phyloP scores from a whole-genome alignment of 2,329 filamentous ascomycete genomes.

The Colletotrichum sp. region DNA sequence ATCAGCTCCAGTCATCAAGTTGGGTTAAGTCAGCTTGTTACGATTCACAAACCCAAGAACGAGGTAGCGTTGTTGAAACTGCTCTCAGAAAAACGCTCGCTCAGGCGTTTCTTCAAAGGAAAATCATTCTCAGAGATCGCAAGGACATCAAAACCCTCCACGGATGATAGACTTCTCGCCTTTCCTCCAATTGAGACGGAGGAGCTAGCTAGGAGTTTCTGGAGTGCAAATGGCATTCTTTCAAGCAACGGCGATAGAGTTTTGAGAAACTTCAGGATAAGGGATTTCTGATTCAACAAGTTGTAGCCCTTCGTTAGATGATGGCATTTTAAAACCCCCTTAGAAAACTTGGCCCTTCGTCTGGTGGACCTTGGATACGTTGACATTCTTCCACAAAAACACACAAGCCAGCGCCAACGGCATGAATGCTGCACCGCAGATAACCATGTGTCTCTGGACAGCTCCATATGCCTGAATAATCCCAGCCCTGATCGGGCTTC shows the following conservation, averaged over 20 bases:
- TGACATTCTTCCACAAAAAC: slow-evolving; percentile 14
- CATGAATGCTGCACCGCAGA: slow-evolving; percentile 24
- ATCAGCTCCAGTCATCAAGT: neutral
- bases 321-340: rapidly evolving
- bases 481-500: slow-evolving; percentile 42
- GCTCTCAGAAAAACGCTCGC: neutral
- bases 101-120: neutral
- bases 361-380: slow-evolving; percentile 12
- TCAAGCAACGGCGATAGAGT: neutral
- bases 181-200: neutral
- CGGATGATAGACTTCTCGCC: neutral
- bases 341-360: slow-evolving; percentile 16
- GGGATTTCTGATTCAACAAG: rapidly evolving
- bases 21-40: rapidly evolving
- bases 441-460: slow-evolving; percentile 45
- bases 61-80: neutral
- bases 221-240: neutral
- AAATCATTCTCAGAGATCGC: neutral
- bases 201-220: neutral
- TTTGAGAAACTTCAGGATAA: neutral
- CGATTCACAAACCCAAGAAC: rapidly evolving
- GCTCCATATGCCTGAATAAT: slow-evolving; percentile 52
- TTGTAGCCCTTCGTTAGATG: neutral
- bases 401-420: slow-evolving; percentile 9
- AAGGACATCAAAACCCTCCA: neutral